Evolutionary conservation across 2,329 filamentous ascomycete genomes (phyloP).

Genomic region (Coniochaeta sp.): DNA sequence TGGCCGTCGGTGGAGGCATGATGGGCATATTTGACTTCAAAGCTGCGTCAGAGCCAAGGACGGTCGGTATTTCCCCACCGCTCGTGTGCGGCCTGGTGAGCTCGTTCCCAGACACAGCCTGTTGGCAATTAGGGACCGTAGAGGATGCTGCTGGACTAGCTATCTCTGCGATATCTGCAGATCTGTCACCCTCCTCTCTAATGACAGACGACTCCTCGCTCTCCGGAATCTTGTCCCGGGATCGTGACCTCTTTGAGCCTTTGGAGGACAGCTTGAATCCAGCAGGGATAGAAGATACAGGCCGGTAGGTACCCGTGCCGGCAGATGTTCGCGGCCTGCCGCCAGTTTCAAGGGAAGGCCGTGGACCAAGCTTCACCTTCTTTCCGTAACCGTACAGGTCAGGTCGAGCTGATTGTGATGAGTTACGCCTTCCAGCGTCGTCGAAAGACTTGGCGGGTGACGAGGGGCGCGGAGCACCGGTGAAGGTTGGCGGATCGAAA

Average conservation of each 20-base stretch:
- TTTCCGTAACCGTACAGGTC: conserved; percentile 55
- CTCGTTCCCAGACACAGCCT: conserved; percentile 17
- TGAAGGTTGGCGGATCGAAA: conserved; percentile 43
- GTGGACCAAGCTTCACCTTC: conserved; percentile 83
- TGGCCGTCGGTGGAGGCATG: conserved; percentile 31
- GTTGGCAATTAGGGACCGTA: conserved; percentile 22
- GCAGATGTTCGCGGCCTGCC: conserved; percentile 54
- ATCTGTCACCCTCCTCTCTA: neutral
- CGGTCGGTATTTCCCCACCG: conserved; percentile 25
- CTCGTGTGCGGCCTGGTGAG: conserved; percentile 24
- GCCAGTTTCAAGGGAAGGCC: conserved; percentile 64
- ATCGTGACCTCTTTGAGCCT: conserved; percentile 44
- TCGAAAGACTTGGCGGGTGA: conserved; percentile 39
- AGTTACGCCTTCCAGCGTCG: conserved; percentile 33
- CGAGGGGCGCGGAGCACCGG: conserved; percentile 34
- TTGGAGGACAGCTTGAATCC: conserved; percentile 67
- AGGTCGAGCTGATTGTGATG: conserved; percentile 43
- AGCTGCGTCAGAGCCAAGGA: conserved; percentile 36
- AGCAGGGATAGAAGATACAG: conserved; percentile 71
- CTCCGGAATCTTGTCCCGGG: conserved; percentile 18
- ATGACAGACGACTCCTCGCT: neutral
- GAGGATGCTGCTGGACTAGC: conserved; percentile 10
- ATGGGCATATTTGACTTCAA: conserved; percentile 28
- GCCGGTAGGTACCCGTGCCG: conserved; percentile 54
- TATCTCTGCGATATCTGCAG: neutral